Base-by-base conservation (phyloP, 2,329 filamentous ascomycete genomes). In the Coniochaeta sp. region DNA sequence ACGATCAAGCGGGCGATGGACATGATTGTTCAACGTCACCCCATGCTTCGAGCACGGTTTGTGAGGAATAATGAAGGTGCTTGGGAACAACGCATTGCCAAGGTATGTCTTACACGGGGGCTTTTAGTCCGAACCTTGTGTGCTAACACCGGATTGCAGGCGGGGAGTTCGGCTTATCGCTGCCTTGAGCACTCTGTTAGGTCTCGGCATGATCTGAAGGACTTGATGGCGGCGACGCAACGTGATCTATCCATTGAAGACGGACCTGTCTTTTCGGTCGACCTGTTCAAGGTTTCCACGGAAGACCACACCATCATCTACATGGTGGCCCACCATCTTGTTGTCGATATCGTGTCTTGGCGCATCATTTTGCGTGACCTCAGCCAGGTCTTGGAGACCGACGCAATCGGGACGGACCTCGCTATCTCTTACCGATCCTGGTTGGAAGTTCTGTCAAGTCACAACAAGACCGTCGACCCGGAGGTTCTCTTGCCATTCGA, bases 261-360 rank as follows among this genome's bases (percentile, higher is more conserved):
- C 3, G 63, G 63, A 1, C 56, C 61, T 2, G 52, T 65, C 4
- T 59, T 61, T 40, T 51, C 53, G 1, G 58, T 50, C 22, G 51
- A 52, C 32, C 30, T 57, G 3, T 56, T 65, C 18, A 28, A 55
- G 2, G 9, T 53, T 24, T 14, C 26, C 4, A 27, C 26, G 8
- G 28, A 48, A n/a, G 51, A 55, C 40, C 12, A 52, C 3, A 50
- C 10, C 10, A 48, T 59, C 10, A 14, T 49, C 0, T 50, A 50
- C 4, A 42, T 53, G 10, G 54, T 61, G 8, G 64, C 64, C 1
- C 68, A 70, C 16, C 68, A 71, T 52, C 54, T 70, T 0, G 62
- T 70, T 1, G 63, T 75, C 13, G 72, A 75, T 48, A 54, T 74
- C 6, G 70, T 75, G 1, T 71, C 71, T 0, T 76, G 73, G 73